A percentile compares a stretch with the other conserved stretches of the same genome.
phyloP scores from a whole-genome alignment of 1,284 basidiomycete genomes.

The Blastosporella zonata region DNA sequence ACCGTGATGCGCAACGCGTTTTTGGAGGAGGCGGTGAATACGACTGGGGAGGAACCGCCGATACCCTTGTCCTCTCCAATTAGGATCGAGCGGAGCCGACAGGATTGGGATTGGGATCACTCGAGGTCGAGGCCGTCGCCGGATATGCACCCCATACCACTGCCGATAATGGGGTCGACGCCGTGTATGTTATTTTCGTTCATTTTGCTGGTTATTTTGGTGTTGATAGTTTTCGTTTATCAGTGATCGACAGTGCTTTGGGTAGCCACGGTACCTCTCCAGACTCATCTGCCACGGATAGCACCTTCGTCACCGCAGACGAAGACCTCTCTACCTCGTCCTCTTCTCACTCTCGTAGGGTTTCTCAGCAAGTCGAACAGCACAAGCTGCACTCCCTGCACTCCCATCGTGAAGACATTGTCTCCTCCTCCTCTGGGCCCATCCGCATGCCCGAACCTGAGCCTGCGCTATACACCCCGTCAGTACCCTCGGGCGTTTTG shows the following conservation, averaged over 20 bases:
- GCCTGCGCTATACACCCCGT: conserved; percentile 30
- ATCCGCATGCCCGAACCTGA: conserved; percentile 31
- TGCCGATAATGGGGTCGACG: conserved; percentile 17
- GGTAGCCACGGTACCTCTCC: not conserved
- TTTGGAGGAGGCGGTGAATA: not conserved
- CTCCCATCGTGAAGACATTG: conserved; percentile 29
- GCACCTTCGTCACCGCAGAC: conserved; percentile 9
- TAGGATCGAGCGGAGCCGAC: conserved; percentile 4
- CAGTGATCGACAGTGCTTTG: conserved; percentile 3
- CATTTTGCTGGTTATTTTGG: not conserved
- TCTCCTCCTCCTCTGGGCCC: conserved; percentile 22
- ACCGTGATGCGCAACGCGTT: conserved; percentile 27
- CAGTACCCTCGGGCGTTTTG: not conserved
- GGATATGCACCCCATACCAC: conserved; percentile 30
- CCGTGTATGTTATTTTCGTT: conserved; percentile 4
- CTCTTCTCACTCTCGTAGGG: not conserved
- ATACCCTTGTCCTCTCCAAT: conserved; percentile 10
- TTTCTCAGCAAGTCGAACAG: not conserved
- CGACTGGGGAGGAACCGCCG: conserved; percentile 8
- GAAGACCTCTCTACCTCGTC: conserved; percentile 4
- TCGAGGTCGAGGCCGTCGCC: conserved; percentile 24
- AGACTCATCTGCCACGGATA: conserved; percentile 6
- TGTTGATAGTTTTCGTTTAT: not conserved
- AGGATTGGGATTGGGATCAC: conserved; percentile 13
- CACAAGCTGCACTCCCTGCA: not conserved